Evolutionary conservation across 768 basidiomycete species (phyloP).

Genomic region (Collybia sp.): DNA sequence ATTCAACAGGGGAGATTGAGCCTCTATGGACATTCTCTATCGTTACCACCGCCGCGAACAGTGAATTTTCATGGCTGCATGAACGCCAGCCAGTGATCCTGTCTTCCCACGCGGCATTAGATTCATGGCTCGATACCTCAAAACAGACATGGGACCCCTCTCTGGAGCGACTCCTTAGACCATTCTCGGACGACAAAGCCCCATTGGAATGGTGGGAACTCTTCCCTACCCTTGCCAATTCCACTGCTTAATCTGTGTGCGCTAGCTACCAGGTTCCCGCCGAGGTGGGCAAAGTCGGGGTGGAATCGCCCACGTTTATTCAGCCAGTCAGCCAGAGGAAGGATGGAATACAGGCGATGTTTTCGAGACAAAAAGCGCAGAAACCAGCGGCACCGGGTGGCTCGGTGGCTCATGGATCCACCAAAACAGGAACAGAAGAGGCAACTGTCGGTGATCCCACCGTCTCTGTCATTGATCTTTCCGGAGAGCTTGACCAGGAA

Average conservation of each 20-base stretch:
- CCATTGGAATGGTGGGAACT: slow-evolving; percentile 63
- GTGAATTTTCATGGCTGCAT: slow-evolving; percentile 81
- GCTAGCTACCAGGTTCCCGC: slow-evolving; percentile 80
- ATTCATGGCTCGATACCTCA: slow-evolving; percentile 78
- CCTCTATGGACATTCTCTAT: slow-evolving; percentile 83
- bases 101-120: slow-evolving; percentile 50
- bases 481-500: no score
- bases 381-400: background rate
- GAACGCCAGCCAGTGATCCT: slow-evolving; percentile 87
- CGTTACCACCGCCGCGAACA: slow-evolving; percentile 76
- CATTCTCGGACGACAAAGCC: slow-evolving; percentile 44
- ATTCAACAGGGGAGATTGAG: slow-evolving; percentile 34
- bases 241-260: background rate
- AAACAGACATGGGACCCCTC: slow-evolving; percentile 58
- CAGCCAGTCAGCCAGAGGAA: slow-evolving; percentile 74
- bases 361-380: slow-evolving; percentile 50
- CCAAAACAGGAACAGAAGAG: background rate
- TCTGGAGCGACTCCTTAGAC: slow-evolving; percentile 55
- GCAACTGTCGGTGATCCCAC: no score
- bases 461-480: no score
- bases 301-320: slow-evolving; percentile 77
- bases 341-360: slow-evolving; percentile 85
- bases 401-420: background rate
- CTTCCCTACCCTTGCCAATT: slow-evolving; percentile 1
- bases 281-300: slow-evolving; percentile 89